These are phyloP conservation scores for Microcyclosporella mali DNA, from an alignment of 2,329 filamentous ascomycete species.

Conservation along the genomic window DNA sequence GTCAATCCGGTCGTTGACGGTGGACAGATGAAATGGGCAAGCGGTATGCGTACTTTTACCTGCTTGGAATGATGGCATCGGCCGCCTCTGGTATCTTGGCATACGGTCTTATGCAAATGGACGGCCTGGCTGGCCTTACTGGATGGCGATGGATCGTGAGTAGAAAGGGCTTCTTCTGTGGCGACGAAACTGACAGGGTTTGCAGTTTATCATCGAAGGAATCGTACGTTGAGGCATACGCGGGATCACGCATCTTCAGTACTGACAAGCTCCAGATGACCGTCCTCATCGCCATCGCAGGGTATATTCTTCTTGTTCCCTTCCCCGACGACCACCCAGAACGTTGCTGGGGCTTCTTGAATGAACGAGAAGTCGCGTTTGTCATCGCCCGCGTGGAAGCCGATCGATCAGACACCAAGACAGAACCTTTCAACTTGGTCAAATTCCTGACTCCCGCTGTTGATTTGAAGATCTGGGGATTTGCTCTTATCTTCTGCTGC, in stretches of 20 bases:
- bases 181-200: neutral
- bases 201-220: slow-evolving; percentile 36
- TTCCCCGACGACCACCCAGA: slow-evolving; percentile 39
- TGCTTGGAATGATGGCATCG: slow-evolving; percentile 41
- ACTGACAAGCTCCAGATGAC: slow-evolving; percentile 29
- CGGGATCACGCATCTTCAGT: too few relatives aligned
- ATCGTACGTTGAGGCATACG: slow-evolving; percentile 14
- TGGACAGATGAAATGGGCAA: slow-evolving; percentile 26
- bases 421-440: slow-evolving; percentile 41
- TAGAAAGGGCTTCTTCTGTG: neutral
- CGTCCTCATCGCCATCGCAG: slow-evolving; percentile 32
- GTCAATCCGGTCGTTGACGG: neutral
- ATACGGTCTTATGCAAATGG: slow-evolving; percentile 28
- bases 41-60: slow-evolving; percentile 41
- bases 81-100: slow-evolving; percentile 39
- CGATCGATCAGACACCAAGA: slow-evolving; percentile 46
- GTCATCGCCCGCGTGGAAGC: slow-evolving; percentile 45
- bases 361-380: slow-evolving; percentile 38
- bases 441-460: slow-evolving; percentile 44
- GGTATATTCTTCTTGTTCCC: slow-evolving; percentile 42
- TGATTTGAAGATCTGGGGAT: slow-evolving; percentile 51
- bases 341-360: slow-evolving; percentile 39
- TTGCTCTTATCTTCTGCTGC: slow-evolving; percentile 51
- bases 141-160: slow-evolving; percentile 39
- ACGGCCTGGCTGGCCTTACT: slow-evolving; percentile 42